Base-by-base conservation (phyloP, 2,329 filamentous ascomycete species). In the Claviceps quebecensis region DNA sequence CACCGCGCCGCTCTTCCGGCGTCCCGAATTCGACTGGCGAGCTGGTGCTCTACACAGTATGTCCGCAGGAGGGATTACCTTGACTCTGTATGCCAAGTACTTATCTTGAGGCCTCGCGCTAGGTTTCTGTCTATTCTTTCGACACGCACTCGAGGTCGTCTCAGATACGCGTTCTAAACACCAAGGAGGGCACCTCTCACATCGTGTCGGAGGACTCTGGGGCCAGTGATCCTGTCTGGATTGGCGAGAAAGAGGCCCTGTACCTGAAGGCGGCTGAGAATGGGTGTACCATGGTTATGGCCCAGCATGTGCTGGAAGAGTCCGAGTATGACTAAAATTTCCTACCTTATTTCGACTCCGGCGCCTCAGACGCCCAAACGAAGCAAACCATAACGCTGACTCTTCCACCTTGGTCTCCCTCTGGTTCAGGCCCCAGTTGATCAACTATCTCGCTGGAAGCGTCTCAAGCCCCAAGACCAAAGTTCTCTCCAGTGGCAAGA, bases 71-170 rank as follows among this genome's bases (percentile, higher is more conserved):
- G 29, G 29, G 9, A 11, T 34, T 34, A 4, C 29, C 29, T 11
- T 34, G 29, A 34, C 29, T 23, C 9, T 14, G 40, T 14, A 11
- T 41, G 17, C 8, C 17, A 9, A 11, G 40, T 23, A 23, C 40
- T 43, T 13, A 43, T 7, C 8, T 9, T 7, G n/a, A 17, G 29
- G 43, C 5, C 49, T 11, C 34, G 14, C 7, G 37, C 46, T 17
- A 82, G 65, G 72, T 81, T 16, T 86, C 84, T 0, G 80, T 83
- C 1, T 95, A 95, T 66, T 90, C 81, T 5, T 95, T 95, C 65
- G 74, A 84, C 40, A 75, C 78, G 0, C 87, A 94, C 63, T 73
- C 74, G 46, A 84, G 83, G 62, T 77, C 75, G 5, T 75, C 72
- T 54, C 83, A 89, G 68, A 82, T 85, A 57, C 78, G 83, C 17